Conservation (phyloP, 805 yeast genomes). For the Ogataea henricii region DNA sequence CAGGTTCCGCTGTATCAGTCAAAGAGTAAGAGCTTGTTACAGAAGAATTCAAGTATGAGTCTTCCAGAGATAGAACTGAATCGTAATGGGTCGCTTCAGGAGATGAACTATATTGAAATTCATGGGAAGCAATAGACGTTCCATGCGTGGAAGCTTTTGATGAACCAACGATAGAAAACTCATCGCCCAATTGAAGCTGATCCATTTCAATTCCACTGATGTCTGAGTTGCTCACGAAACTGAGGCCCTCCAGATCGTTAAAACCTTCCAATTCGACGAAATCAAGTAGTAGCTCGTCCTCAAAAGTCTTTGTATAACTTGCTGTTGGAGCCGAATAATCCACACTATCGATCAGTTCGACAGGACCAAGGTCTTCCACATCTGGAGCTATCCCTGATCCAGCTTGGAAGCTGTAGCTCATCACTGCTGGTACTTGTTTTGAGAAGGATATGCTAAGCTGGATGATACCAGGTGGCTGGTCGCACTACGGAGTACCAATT, state of each 20-base stretch:
- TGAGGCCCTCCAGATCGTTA: background rate
- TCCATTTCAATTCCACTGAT: slow-evolving; percentile 1
- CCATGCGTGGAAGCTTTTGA: background rate
- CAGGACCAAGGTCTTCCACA: background rate
- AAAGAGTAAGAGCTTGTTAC: background rate
- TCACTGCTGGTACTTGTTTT: background rate
- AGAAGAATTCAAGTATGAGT: background rate
- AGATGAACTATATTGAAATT: background rate
- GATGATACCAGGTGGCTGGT: background rate
- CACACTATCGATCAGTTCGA: background rate
- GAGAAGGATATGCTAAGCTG: background rate
- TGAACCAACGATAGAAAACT: background rate
- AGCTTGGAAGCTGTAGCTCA: background rate
- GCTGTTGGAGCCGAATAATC: background rate
- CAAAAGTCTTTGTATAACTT: background rate
- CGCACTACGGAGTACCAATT: background rate
- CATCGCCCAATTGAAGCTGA: background rate
- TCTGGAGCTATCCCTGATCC: background rate
- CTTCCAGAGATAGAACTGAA: background rate
- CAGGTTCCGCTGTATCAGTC: background rate
- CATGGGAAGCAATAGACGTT: background rate
- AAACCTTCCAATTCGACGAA: background rate
- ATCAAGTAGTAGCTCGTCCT: background rate
- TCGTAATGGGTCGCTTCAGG: background rate
- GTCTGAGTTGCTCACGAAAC: background rate